Percentiles rank a stretch among this genome's conserved stretches.
Conservation (phyloP, 1,139 yeast genomes). For the Pichia sp. region DNA sequence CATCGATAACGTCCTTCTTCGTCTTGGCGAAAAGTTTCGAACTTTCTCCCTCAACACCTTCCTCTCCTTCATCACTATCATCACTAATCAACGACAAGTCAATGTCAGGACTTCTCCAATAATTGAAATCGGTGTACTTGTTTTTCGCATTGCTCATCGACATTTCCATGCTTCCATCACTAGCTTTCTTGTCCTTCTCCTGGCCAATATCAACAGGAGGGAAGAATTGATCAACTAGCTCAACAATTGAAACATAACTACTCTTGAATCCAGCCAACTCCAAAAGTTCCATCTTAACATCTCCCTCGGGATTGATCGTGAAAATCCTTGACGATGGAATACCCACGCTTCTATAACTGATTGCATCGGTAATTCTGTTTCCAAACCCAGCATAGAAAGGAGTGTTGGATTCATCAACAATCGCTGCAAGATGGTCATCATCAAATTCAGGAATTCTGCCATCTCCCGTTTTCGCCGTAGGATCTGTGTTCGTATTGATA, state of each 20-base stretch:
- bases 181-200: constrained; percentile 2
- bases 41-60: neutral
- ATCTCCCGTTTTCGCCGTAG: neutral
- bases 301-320: constrained; percentile 95
- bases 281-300: constrained; percentile 92
- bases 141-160: constrained; percentile 42
- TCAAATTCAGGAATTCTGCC: neutral
- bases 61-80: constrained; percentile 24
- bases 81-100: constrained; percentile 57
- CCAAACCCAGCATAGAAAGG: constrained; percentile 99
- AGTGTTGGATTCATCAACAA: constrained; percentile 33
- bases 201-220: constrained; percentile 62
- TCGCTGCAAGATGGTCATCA: constrained; percentile 1
- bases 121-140: constrained; percentile 78
- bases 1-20: neutral
- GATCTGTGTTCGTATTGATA: constrained; percentile 17
- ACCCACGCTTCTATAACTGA: constrained; percentile 89
- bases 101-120: constrained; percentile 81
- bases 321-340: constrained; percentile 93
- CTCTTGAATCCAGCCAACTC: constrained; percentile 92
- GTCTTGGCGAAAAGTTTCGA: neutral
- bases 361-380: constrained; percentile 92
- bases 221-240: constrained; percentile 93
- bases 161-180: constrained; percentile 18
- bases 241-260: constrained; percentile 85